Base-by-base conservation (phyloP, 2,329 filamentous ascomycete genomes). In the Aspergillus sp. region DNA sequence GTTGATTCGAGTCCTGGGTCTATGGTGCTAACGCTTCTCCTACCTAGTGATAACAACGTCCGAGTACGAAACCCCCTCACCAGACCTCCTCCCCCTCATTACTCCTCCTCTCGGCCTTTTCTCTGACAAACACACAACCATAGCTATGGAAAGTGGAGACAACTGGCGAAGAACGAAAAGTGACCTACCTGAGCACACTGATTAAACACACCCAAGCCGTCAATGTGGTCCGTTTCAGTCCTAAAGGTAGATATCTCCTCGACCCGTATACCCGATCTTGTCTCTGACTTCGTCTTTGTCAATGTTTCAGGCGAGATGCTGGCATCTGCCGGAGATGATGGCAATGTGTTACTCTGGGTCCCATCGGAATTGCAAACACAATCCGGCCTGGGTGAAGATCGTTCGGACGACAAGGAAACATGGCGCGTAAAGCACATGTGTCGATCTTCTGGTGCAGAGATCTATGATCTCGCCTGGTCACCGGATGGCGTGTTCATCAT, bases 401-500 rank as follows among this genome's bases (percentile, higher is more conserved):
- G 86, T 52, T 84, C 89, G 58, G 95, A 97, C 69, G 95, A 99
- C 75, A 96, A 96, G 77, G 95, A 99, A 78, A 91, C 91, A 67
- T 99, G 95, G 95, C 85, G 94, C 63, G 90, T 94, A 64, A 98
- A 96, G 80, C 92, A 96, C 75, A 98, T 98, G 95, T 98, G 93
- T 77, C 88, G 95, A 63, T 96, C 93, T 49, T 91, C 90, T 2
- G 94, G 93, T 38, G 92, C 93, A 10, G 95, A 99, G 76, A 98
- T 99, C 67, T 99, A 99, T 78, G 95, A 99, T 77, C 81, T 99
- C 59, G 95, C 95, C 54, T 99, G 95, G 96, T 98, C 95, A 52
- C 96, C 96, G n/a, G 95, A 99, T 76, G 92, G 91, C 41, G 82
- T 88, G 41, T 95, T 96, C 80, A 96, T 99, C 81, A 97, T 99